Percentiles rank a stretch among this genome's conserved stretches.
Conservation (phyloP, 768 basidiomycete species). For the Heimioporus sp. region DNA sequence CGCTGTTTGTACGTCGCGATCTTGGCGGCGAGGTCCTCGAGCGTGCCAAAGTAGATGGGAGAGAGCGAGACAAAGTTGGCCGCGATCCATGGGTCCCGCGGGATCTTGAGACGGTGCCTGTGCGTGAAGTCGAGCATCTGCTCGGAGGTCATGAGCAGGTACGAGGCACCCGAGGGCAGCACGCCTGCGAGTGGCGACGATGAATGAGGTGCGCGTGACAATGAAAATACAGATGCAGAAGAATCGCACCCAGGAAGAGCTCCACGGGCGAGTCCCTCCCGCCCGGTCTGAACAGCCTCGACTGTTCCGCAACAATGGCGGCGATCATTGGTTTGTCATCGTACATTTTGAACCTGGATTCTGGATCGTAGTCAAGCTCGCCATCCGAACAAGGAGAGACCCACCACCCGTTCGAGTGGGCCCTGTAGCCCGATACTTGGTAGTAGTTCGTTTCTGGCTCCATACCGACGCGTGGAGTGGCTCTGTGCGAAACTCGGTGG, state of each 20-base stretch:
- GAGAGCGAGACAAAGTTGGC: constrained; percentile 45
- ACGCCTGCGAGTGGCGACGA: constrained; percentile 35
- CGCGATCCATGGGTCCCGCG: constrained; percentile 13
- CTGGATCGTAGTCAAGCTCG: background rate
- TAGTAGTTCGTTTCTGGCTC: constrained; percentile 20
- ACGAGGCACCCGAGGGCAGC: constrained; percentile 41
- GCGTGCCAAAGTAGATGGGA: constrained; percentile 40
- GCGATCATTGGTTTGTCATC: constrained; percentile 37
- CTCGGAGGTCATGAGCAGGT: constrained; percentile 39
- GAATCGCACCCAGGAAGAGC: constrained; percentile 40
- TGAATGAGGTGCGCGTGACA: background rate
- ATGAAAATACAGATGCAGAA: background rate
- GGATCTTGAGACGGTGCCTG: constrained; percentile 12
- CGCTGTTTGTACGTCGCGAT: constrained; percentile 39
- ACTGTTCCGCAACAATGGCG: constrained; percentile 26
- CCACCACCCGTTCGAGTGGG: constrained; percentile 30
- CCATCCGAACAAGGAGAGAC: background rate
- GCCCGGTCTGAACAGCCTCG: constrained; percentile 30
- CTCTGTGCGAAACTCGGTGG: no score
- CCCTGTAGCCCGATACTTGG: constrained; percentile 26
- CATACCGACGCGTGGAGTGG: constrained; percentile 1
- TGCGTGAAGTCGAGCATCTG: constrained; percentile 28
- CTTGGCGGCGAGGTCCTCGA: constrained; percentile 36
- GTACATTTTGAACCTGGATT: constrained; percentile 26
- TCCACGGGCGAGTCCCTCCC: constrained; percentile 34